A percentile compares a stretch with the other conserved stretches of the same genome.
These are phyloP conservation scores for Acanthamoeba divionensis DNA, from an alignment of 208 protist species.

Conservation along the genomic window DNA sequence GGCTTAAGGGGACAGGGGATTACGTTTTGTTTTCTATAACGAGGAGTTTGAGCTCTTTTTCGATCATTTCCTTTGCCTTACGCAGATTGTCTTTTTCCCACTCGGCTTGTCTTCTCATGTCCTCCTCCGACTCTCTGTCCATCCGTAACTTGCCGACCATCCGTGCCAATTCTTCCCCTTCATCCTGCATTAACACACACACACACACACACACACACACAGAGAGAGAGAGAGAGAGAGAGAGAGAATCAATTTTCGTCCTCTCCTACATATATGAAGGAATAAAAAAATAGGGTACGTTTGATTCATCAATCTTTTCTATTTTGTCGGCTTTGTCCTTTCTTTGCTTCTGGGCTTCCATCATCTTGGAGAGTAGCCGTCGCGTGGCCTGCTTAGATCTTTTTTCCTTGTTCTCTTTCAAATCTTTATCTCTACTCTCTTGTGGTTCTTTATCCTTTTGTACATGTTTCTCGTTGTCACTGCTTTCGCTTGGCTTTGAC, in stretches of 20 bases:
- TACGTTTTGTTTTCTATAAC: slow-evolving; percentile 31
- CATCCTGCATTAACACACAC: not conserved
- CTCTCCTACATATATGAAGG: not conserved
- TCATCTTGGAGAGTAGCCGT: too few species aligned
- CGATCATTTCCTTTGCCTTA: slow-evolving; percentile 48
- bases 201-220: too few species aligned
- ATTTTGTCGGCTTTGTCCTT: too few species aligned
- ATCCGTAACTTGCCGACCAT: not conserved
- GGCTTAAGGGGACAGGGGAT: not conserved
- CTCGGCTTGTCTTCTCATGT: not conserved
- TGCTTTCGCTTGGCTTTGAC: not conserved
- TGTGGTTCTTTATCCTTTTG: slow-evolving; percentile 41
- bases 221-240: not conserved
- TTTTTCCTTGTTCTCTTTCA: slow-evolving; percentile 10
- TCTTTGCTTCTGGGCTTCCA: too few species aligned
- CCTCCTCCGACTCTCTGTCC: slow-evolving; percentile 12
- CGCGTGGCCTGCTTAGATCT: not conserved
- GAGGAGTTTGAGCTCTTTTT: slow-evolving; percentile 20
- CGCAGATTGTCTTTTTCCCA: slow-evolving; percentile 22
- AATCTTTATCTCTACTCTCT: slow-evolving; percentile 11
- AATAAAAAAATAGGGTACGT: not conserved
- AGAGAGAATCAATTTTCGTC: not conserved
- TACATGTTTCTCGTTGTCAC: slow-evolving; percentile 9
- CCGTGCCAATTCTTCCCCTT: slow-evolving; percentile 34
- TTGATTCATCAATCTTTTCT: too few species aligned